Percentiles rank a stretch among this genome's conserved stretches.
These are phyloP conservation scores for Penicillium italicum DNA, from an alignment of 2,329 filamentous ascomycete genomes.

Conservation along the genomic window DNA sequence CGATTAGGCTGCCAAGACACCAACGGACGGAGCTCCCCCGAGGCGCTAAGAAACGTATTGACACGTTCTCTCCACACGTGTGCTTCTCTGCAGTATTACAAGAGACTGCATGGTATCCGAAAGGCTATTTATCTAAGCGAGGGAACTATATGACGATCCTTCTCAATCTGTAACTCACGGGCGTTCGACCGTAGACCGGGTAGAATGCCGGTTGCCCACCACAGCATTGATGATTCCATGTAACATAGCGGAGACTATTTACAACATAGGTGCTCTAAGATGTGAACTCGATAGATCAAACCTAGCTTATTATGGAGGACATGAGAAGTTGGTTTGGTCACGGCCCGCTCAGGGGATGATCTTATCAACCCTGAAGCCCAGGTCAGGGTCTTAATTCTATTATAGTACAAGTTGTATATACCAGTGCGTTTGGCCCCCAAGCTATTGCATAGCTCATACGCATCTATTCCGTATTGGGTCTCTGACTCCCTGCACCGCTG, in stretches of 20 bases:
- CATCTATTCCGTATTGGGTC: background rate
- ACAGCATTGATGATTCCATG: background rate
- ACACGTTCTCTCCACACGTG: background rate
- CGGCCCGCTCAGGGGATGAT: background rate
- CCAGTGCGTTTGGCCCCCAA: background rate
- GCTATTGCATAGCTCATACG: background rate
- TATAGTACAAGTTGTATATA: background rate
- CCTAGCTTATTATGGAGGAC: background rate
- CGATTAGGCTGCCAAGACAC: background rate
- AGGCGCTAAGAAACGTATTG: background rate
- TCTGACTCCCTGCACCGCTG: background rate
- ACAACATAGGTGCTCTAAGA: background rate
- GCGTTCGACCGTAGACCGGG: background rate
- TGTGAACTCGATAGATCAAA: background rate
- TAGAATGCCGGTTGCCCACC: background rate
- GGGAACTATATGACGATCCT: background rate
- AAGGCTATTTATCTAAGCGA: background rate
- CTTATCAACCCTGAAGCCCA: background rate
- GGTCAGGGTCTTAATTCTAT: background rate
- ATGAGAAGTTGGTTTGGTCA: background rate
- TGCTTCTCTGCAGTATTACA: background rate
- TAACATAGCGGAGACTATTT: background rate
- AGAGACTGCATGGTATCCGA: background rate
- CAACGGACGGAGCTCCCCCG: background rate
- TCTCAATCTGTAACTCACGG: background rate